Evolutionary conservation across 78 protist genomes (phyloP).

Genomic region (Dictyostelium firmibasis): DNA sequence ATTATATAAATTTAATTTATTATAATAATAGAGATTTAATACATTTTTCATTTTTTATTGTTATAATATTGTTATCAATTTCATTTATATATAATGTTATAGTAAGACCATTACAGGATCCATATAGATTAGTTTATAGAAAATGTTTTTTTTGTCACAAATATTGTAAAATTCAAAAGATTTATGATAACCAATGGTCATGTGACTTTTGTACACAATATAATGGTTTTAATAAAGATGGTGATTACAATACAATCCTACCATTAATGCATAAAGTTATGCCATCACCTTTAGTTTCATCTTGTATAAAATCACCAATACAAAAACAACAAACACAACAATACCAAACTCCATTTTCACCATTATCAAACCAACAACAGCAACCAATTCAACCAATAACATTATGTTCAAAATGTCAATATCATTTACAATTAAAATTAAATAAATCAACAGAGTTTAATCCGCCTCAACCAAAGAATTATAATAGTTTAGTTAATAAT

Average conservation of each 20-base stretch:
- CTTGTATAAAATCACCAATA: background rate
- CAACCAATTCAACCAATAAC: background rate
- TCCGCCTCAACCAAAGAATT: background rate
- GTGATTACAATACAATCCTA: slow-evolving; percentile 7
- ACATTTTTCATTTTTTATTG: background rate
- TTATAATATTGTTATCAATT: background rate
- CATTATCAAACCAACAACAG: background rate
- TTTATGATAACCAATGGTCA: slow-evolving; percentile 11
- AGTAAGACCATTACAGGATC: background rate
- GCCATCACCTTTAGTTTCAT: background rate
- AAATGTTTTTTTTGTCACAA: slow-evolving; percentile 25
- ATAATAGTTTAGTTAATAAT: background rate
- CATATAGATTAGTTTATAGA: slow-evolving; percentile 16
- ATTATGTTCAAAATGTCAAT: slow-evolving; percentile 14
- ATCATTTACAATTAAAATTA: slow-evolving; percentile 9
- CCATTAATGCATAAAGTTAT: slow-evolving; percentile 1
- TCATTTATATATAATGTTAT: background rate
- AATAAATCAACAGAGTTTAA: background rate
- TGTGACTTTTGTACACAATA: slow-evolving; percentile 17
- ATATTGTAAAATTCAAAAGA: background rate
- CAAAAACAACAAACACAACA: background rate
- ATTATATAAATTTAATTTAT: background rate
- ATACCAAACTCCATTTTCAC: too few relatives aligned
- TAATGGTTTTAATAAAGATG: slow-evolving; percentile 31
- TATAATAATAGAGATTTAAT: background rate